Evolutionary conservation across 345 rosid species (phyloP).

Genomic region (Euphorbia peplus): DNA sequence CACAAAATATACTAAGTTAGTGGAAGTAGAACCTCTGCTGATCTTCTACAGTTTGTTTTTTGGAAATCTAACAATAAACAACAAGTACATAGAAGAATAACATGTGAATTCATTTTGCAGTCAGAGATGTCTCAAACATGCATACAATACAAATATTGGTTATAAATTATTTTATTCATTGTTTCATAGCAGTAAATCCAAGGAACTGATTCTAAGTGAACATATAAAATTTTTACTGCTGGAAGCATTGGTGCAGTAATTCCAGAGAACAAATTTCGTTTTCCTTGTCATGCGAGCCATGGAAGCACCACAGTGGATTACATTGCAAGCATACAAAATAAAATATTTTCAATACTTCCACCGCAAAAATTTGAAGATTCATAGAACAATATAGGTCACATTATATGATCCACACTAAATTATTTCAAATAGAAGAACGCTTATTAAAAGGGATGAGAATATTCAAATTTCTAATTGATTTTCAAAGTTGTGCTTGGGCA

Average conservation of each 20-base stretch:
- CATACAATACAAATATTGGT: background rate
- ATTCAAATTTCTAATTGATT: background rate
- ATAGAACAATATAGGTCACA: background rate
- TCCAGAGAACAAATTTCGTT: background rate
- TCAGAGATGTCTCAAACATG: background rate
- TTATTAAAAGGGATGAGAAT: background rate
- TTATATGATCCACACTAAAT: too few species aligned
- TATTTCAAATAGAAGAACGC: background rate
- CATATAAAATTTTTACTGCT: too few species aligned
- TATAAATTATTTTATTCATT: background rate
- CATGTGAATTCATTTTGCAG: background rate
- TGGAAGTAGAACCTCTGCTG: slow-evolving; percentile 11
- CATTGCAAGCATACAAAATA: background rate
- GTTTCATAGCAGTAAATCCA: background rate
- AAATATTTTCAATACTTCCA: background rate
- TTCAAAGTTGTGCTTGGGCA: background rate
- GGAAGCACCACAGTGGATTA: background rate
- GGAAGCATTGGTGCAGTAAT: too few species aligned
- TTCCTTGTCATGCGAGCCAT: background rate
- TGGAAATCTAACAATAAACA: background rate
- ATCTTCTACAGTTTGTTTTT: background rate
- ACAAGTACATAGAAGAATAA: background rate
- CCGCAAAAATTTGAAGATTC: background rate
- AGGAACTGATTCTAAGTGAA: background rate
- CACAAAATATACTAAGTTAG: slow-evolving; percentile 35